Base-by-base conservation (phyloP, 2,329 filamentous ascomycete species). In the Colletotrichum cuscutae region DNA sequence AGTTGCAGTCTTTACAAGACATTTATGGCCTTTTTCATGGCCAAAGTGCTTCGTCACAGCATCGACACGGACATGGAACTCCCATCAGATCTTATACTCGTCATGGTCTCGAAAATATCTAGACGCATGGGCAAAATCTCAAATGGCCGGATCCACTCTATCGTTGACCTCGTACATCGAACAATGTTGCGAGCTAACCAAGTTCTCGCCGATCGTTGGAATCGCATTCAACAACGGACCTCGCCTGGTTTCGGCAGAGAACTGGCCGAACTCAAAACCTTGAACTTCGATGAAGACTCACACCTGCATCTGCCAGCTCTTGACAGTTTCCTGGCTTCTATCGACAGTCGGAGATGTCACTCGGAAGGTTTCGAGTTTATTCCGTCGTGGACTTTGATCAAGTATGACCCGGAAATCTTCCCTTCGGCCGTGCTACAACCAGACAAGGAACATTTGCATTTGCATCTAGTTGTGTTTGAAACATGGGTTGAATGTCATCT, bases 21-120 rank as follows among this genome's bases (percentile, higher is more conserved):
- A 0, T 87, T 87, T 74, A 88, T 90, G 84, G 58, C 85, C 0
- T 86, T 83, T 24, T 79, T 88, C 74, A 81, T 88, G 77, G 69
- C 80, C 0, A 65, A 71, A 0, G 71, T 88, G 6, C 75, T 88
- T 24, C 46, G 79, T 0, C 28, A 63, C 1, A 77, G 79, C 0
- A 74, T 77, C 2, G 53, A 75, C 0, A 15, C 69, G 0, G 30
- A 72, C 0, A 19, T 69, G 0, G 30, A 72, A 0, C 2, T 79
- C 3, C 26, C 75, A 0, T 78, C 76, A 6, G 80, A 83, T 12
- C 28, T 81, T 8, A 65, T 86, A 0, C 80, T 81, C 61, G 73
- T 78, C 5, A 86, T 89, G 81, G 80, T 74, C 3, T 80, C 82
- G 1, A 89, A 89, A 70, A 66, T 89, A 15, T 77, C 79, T 3